Percentiles rank a stretch among this genome's conserved stretches.
These are phyloP conservation scores for Uncinocarpus reesii DNA, from an alignment of 2,329 filamentous ascomycete species.

Conservation along the genomic window DNA sequence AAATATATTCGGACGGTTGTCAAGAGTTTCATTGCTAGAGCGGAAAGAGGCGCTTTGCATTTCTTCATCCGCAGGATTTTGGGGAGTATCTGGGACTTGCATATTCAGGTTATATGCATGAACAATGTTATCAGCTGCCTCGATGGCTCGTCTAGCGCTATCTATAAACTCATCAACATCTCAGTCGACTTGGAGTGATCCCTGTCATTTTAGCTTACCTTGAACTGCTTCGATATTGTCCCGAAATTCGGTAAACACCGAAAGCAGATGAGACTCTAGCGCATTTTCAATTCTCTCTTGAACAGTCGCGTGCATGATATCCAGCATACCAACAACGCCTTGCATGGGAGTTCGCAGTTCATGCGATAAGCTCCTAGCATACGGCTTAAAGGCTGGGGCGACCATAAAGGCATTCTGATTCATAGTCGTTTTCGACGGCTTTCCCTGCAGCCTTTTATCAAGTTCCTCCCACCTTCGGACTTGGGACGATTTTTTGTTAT, in stretches of 20 bases:
- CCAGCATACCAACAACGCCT: conserved; percentile 64
- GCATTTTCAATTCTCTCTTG: conserved; percentile 53
- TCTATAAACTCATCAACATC: conserved; percentile 35
- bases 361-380: conserved; percentile 61
- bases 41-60: conserved; percentile 23
- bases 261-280: conserved; percentile 40
- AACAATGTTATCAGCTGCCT: conserved; percentile 65
- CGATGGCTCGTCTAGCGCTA: conserved; percentile 59
- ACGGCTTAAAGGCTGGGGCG: conserved; percentile 54
- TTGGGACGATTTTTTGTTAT: conserved; percentile 24
- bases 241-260: conserved; percentile 53
- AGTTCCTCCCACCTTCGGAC: conserved; percentile 28
- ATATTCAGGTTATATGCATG: conserved; percentile 67
- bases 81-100: conserved; percentile 57
- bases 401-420: conserved; percentile 17
- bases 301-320: conserved; percentile 65
- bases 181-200: neutral
- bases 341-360: conserved; percentile 66
- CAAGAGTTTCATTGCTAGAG: conserved; percentile 20
- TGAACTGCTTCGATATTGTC: conserved; percentile 62
- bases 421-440: conserved; percentile 19
- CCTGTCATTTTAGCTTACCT: conserved; percentile 34
- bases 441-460: conserved; percentile 15
- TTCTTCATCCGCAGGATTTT: conserved; percentile 33
- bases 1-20: conserved; percentile 33